Percentiles rank a stretch among this genome's conserved stretches.
Evolutionary conservation across 805 yeast genomes (phyloP).

Genomic region (Metschnikowia kofuensis): DNA sequence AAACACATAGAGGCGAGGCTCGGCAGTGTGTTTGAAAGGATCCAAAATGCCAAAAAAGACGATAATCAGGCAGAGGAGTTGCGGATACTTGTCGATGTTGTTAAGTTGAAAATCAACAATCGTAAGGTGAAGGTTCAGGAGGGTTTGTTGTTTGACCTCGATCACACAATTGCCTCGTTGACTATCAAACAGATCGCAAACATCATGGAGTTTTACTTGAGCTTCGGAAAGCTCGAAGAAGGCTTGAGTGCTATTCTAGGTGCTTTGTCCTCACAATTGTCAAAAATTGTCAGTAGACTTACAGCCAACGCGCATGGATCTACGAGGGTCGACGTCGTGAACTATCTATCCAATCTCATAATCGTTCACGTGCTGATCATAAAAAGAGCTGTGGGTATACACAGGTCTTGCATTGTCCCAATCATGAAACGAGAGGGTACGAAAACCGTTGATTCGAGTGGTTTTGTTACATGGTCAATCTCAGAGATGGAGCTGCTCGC

Average conservation of each 20-base stretch:
- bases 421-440: constrained; percentile 28
- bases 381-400: constrained; percentile 51
- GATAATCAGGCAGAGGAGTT: constrained; percentile 23
- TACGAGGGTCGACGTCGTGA: constrained; percentile 41
- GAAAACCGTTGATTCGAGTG: constrained; percentile 30
- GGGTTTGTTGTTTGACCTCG: constrained; percentile 36
- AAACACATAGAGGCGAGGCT: constrained; percentile 36
- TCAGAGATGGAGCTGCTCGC: constrained; percentile 61
- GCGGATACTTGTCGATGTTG: constrained; percentile 37
- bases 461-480: constrained; percentile 76
- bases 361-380: constrained; percentile 37
- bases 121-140: constrained; percentile 37
- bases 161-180: constrained; percentile 30
- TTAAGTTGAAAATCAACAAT: constrained; percentile 37
- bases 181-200: constrained; percentile 28
- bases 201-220: constrained; percentile 36
- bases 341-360: constrained; percentile 38
- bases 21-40: constrained; percentile 27
- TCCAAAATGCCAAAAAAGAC: constrained; percentile 9
- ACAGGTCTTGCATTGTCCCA: constrained; percentile 48
- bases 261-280: constrained; percentile 32
- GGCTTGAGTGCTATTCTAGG: constrained; percentile 34
- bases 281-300: constrained; percentile 31
- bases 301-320: constrained; percentile 42
- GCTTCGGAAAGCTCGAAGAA: constrained; percentile 33